These are phyloP conservation scores for Rhizoctonia solani DNA, from an alignment of 1,284 basidiomycete genomes.

Conservation along the genomic window DNA sequence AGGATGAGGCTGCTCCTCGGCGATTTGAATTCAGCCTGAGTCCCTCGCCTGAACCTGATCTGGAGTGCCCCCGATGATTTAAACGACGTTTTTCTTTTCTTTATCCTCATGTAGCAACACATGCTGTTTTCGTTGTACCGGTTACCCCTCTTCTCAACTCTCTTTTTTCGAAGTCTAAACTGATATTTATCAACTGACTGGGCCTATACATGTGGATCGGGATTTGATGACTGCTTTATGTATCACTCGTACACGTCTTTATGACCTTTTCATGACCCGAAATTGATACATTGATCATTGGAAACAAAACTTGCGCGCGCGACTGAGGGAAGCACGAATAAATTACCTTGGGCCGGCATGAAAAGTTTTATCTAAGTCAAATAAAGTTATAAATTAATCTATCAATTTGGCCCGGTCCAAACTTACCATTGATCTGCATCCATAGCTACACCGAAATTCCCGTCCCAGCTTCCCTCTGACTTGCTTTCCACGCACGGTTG, in stretches of 20 bases:
- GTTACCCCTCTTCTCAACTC: neutral
- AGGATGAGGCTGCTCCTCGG: neutral
- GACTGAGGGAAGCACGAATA: too few species aligned
- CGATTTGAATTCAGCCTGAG: neutral
- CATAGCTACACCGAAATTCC: too few species aligned
- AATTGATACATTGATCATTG: too few species aligned
- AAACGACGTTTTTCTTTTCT: neutral
- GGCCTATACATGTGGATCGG: neutral
- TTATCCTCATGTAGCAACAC: neutral
- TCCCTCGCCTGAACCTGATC: neutral
- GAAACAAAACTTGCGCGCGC: too few species aligned
- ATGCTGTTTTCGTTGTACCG: conserved; percentile 24
- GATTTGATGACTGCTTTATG: neutral
- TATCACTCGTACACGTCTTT: neutral
- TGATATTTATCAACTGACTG: neutral
- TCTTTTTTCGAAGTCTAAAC: conserved; percentile 18
- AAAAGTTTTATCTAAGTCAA: too few species aligned
- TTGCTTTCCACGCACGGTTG: conserved; percentile 64
- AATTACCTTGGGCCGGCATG: too few species aligned
- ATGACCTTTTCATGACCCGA: neutral
- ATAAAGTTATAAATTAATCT: too few species aligned
- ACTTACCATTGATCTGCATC: too few species aligned
- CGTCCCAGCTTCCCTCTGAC: conserved; percentile 42
- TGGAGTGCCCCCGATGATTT: neutral
- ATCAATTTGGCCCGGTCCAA: too few species aligned